Conservation (phyloP, 345 rosid species). For the Arabis alpina region DNA sequence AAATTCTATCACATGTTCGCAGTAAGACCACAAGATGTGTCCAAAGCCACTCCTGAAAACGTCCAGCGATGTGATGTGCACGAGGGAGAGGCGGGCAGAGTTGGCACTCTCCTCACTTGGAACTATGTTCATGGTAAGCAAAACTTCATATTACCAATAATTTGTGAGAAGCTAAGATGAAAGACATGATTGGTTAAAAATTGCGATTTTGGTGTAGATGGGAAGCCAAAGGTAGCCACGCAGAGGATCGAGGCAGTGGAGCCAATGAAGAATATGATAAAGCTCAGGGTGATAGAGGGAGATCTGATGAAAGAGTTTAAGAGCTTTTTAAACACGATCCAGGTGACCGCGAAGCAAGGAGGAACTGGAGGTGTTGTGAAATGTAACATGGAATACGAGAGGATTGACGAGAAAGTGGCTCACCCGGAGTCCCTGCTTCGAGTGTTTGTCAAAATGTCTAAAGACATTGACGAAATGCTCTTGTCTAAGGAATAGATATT, state of each 20-base stretch:
- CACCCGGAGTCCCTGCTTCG: conserved; percentile 31
- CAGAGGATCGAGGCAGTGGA: conserved; percentile 30
- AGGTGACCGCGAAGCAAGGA: conserved; percentile 25
- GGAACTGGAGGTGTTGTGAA: conserved; percentile 35
- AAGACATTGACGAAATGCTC: conserved; percentile 24
- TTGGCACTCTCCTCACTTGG: conserved; percentile 43
- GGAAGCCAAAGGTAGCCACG: conserved; percentile 6
- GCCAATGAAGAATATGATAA: conserved; percentile 18
- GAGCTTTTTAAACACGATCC: conserved; percentile 22
- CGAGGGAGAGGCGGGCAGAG: conserved; percentile 47
- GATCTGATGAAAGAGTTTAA: conserved; percentile 38
- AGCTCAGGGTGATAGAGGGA: conserved; percentile 30
- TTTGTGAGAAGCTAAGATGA: neutral
- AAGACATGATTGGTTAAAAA: neutral
- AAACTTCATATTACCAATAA: neutral
- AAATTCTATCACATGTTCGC: conserved; percentile 43
- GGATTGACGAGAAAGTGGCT: conserved; percentile 18
- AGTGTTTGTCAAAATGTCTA: conserved; percentile 1
- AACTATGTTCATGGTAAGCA: conserved; percentile 45
- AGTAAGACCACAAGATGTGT: conserved; percentile 42
- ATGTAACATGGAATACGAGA: conserved; percentile 20
- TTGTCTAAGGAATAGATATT: neutral
- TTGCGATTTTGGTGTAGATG: conserved; percentile 16
- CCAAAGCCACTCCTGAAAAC: conserved; percentile 31
- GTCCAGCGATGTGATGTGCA: conserved; percentile 39